Evolutionary conservation across 148 eudicot genomes (phyloP).

Genomic region (Spergularia bocconei): DNA sequence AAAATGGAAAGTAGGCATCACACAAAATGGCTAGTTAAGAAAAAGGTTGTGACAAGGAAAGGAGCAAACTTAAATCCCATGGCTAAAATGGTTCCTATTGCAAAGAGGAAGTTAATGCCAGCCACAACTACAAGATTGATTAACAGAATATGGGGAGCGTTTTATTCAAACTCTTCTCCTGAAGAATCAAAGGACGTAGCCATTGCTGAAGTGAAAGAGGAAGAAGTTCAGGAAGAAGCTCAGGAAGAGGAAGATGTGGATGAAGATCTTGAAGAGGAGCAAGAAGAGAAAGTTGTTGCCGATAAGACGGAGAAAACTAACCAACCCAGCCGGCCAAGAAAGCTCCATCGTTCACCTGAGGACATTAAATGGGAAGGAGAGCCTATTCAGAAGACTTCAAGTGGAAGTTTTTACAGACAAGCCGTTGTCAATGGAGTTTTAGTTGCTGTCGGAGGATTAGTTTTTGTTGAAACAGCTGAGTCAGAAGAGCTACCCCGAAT

Average conservation of each 20-base stretch:
- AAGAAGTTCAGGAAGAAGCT: slow-evolving; percentile 65
- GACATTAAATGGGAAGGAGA: slow-evolving; percentile 70
- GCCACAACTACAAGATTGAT: slow-evolving; percentile 89
- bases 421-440: slow-evolving; percentile 58
- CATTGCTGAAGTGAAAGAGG: slow-evolving; percentile 45
- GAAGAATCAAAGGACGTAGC: slow-evolving; percentile 54
- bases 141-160: slow-evolving; percentile 96
- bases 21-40: slow-evolving; percentile 92
- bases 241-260: slow-evolving; percentile 58
- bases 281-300: slow-evolving; percentile 26
- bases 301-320: slow-evolving; percentile 33
- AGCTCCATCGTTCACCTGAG: slow-evolving; percentile 30
- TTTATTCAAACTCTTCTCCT: slow-evolving; percentile 76
- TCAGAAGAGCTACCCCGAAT: slow-evolving; percentile 43
- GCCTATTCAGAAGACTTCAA: slow-evolving; percentile 42
- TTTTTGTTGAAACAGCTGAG: slow-evolving; percentile 53
- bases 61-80: slow-evolving; percentile 76
- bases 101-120: slow-evolving; percentile 77
- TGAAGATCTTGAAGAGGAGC: slow-evolving; percentile 58
- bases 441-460: slow-evolving; percentile 59
- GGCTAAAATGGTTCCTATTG: slow-evolving; percentile 61
- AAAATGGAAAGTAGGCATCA: slow-evolving; percentile 89
- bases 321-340: slow-evolving; percentile 36
- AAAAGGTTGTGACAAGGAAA: slow-evolving; percentile 50
- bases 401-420: slow-evolving; percentile 45